phyloP scores from a whole-genome alignment of 176 grass and related monocot species.

The Triticum turgidum region DNA sequence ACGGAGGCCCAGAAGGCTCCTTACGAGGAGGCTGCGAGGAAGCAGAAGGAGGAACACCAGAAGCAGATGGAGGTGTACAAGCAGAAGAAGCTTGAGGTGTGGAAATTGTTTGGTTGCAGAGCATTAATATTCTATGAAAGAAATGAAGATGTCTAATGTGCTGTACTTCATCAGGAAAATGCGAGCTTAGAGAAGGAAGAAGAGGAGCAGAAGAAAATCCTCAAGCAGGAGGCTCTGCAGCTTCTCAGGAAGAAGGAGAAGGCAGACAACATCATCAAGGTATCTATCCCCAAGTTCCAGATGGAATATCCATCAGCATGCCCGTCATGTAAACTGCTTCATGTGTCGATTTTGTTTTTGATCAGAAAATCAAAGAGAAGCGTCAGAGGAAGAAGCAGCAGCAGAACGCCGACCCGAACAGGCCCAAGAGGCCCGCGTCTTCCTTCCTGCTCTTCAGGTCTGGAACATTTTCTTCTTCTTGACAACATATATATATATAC shows the following conservation, averaged over 20 bases:
- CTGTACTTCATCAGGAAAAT: constrained; percentile 43
- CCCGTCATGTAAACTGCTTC: background rate
- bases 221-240: constrained; percentile 89
- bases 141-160: background rate
- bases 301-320: background rate
- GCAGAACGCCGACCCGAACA: constrained; percentile 60
- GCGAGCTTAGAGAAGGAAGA: constrained; percentile 65
- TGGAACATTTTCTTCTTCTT: background rate
- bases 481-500: no score
- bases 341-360: background rate
- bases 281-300: background rate
- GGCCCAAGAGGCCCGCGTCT: constrained; percentile 73
- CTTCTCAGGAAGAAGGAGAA: constrained; percentile 93
- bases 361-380: constrained; percentile 77
- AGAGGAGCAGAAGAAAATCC: constrained; percentile 69
- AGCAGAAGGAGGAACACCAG: constrained; percentile 65
- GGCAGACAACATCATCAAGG: constrained; percentile 89
- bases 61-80: constrained; percentile 77
- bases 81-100: constrained; percentile 65
- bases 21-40: constrained; percentile 55
- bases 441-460: constrained; percentile 92
- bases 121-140: no score
- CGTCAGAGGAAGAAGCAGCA: constrained; percentile 52
- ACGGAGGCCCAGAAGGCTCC: constrained; percentile 61
- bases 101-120: background rate